These are phyloP conservation scores for Botrytis galanthina DNA, from an alignment of 2,329 filamentous ascomycete genomes.

Conservation along the genomic window DNA sequence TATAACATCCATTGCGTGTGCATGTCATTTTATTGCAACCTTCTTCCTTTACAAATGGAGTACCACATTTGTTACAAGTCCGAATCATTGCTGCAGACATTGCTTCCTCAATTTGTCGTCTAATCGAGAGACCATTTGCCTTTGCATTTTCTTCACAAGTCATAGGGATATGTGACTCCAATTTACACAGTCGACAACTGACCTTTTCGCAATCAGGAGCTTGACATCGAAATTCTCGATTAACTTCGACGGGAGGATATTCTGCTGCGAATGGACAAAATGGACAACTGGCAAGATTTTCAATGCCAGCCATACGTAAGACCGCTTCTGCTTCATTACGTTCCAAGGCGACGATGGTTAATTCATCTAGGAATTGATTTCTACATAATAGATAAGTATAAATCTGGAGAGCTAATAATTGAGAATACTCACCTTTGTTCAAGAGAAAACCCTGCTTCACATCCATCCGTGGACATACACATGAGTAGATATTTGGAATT, in stretches of 20 bases:
- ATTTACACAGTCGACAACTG: constrained; percentile 67
- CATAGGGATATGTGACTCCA: constrained; percentile 67
- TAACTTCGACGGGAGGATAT: constrained; percentile 61
- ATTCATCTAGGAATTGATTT: constrained; percentile 49
- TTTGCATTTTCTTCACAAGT: constrained; percentile 65
- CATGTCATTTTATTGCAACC: constrained; percentile 88
- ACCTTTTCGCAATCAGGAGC: constrained; percentile 61
- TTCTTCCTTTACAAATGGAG: constrained; percentile 69
- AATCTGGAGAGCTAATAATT: background rate
- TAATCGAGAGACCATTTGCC: constrained; percentile 58
- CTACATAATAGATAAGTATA: constrained; percentile 27
- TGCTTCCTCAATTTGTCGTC: constrained; percentile 75
- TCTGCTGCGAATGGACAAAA: constrained; percentile 81
- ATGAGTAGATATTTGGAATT: constrained; percentile 63
- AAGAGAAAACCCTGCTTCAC: constrained; percentile 58
- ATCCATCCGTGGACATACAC: constrained; percentile 71
- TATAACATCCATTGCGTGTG: constrained; percentile 49
- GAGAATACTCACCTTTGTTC: constrained; percentile 53
- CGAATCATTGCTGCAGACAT: constrained; percentile 79
- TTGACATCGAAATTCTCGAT: constrained; percentile 72
- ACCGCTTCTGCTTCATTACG: constrained; percentile 68
- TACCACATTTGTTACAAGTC: constrained; percentile 64
- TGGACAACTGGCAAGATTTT: constrained; percentile 72
- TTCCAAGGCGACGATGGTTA: constrained; percentile 61
- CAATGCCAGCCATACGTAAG: constrained; percentile 66